Conservation (phyloP, 2,329 filamentous ascomycete genomes). For the Pseudogymnoascus verrucosus region DNA sequence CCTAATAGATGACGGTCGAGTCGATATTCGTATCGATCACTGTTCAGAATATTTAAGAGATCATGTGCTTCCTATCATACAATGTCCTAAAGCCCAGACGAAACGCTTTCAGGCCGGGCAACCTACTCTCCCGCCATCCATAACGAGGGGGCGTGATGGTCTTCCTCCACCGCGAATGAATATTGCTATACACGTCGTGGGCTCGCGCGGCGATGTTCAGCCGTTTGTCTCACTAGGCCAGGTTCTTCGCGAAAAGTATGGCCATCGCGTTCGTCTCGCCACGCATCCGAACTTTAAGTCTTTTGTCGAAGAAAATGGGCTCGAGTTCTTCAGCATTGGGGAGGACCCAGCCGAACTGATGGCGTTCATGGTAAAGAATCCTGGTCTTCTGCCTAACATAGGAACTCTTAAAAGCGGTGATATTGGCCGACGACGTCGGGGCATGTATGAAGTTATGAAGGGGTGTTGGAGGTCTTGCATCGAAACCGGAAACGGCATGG, state of each 20-base stretch:
- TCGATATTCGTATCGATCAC: constrained; percentile 74
- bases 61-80: constrained; percentile 58
- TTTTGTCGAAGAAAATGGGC: constrained; percentile 60
- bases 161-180: constrained; percentile 40
- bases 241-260: constrained; percentile 53
- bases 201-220: constrained; percentile 67
- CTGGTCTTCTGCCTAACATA: constrained; percentile 74
- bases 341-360: constrained; percentile 68
- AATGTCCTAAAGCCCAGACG: constrained; percentile 43
- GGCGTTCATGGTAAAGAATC: constrained; percentile 90
- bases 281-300: constrained; percentile 61
- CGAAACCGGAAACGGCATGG: constrained; percentile 62
- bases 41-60: constrained; percentile 57
- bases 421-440: constrained; percentile 63
- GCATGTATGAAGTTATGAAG: constrained; percentile 67
- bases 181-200: constrained; percentile 51
- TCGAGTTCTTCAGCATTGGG: constrained; percentile 70
- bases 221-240: constrained; percentile 65
- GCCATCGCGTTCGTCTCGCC: constrained; percentile 65
- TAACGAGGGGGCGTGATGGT: constrained; percentile 56
- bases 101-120: constrained; percentile 55
- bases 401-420: constrained; percentile 70
- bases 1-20: constrained; percentile 58
- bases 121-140: constrained; percentile 52
- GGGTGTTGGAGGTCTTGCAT: constrained; percentile 84